Conservation (phyloP, 1,284 basidiomycete species). For the Moesziomyces aphidis region DNA sequence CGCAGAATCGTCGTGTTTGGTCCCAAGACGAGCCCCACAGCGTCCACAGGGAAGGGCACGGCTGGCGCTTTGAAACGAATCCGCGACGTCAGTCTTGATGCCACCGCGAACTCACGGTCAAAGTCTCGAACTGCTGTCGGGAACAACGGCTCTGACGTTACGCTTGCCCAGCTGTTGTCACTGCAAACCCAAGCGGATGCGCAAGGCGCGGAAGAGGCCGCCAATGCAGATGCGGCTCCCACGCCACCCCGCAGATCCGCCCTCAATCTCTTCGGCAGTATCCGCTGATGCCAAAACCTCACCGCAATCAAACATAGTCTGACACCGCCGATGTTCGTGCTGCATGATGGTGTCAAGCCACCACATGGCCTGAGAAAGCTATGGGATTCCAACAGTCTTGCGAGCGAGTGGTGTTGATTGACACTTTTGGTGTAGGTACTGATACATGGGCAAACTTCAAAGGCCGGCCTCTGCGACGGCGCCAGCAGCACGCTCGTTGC, state of each 20-base stretch:
- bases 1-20: slow-evolving; percentile 88
- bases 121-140: slow-evolving; percentile 4
- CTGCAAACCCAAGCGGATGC: slow-evolving; percentile 6
- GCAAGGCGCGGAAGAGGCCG: slow-evolving; percentile 5
- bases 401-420: too few relatives aligned
- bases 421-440: neutral
- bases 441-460: slow-evolving; percentile 11
- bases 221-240: slow-evolving; percentile 1
- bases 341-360: too few relatives aligned
- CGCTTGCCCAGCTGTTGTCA: slow-evolving; percentile 26
- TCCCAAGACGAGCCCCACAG: slow-evolving; percentile 68
- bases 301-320: neutral
- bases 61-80: slow-evolving; percentile 7
- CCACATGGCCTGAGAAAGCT: too few relatives aligned
- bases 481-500: slow-evolving; percentile 52
- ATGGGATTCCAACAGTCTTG: too few relatives aligned
- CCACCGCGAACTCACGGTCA: neutral
- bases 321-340: neutral
- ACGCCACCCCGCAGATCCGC: slow-evolving; percentile 15
- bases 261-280: slow-evolving; percentile 38
- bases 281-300: slow-evolving; percentile 12
- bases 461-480: slow-evolving; percentile 45
- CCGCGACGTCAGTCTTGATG: neutral
- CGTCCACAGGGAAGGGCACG: neutral
- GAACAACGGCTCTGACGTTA: slow-evolving; percentile 13